Percentiles rank a stretch among this genome's conserved stretches.
Evolutionary conservation across 148 eudicot genomes (phyloP).

Genomic region (Chenopodium berlandieri): DNA sequence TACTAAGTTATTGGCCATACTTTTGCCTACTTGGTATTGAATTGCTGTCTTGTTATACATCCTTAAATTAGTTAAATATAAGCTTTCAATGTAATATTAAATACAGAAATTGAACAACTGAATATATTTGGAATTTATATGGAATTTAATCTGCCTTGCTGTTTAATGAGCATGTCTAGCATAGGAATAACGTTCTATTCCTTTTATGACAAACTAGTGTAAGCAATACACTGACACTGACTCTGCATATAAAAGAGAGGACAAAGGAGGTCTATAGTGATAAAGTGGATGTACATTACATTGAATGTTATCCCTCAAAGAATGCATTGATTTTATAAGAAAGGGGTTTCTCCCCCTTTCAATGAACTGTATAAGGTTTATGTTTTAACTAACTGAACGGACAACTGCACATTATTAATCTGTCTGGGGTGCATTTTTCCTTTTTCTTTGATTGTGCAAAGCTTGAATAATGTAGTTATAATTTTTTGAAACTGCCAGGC

Average conservation of each 20-base stretch:
- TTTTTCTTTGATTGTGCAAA: background rate
- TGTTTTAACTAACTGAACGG: background rate
- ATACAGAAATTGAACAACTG: background rate
- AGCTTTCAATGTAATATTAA: background rate
- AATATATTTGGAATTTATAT: background rate
- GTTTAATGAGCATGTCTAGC: background rate
- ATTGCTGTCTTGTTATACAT: background rate
- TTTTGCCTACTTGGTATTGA: background rate
- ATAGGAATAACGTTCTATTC: background rate
- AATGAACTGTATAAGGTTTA: background rate
- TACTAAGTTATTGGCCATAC: constrained; percentile 1
- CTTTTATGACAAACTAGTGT: background rate
- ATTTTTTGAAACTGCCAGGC: constrained; percentile 17
- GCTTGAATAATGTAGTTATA: background rate
- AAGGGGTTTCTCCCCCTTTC: background rate
- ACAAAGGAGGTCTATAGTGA: background rate
- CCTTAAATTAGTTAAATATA: background rate
- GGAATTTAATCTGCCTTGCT: background rate
- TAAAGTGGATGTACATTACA: background rate
- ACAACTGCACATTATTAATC: background rate
- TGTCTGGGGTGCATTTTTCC: background rate
- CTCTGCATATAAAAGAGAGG: background rate
- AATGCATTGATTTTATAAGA: background rate
- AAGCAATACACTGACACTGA: background rate
- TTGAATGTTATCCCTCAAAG: background rate